Evolutionary conservation across 2,329 filamentous ascomycete species (phyloP), one percentile per base, ranked within the genome.

Genomic region (Nannizzia gypsea): DNA sequence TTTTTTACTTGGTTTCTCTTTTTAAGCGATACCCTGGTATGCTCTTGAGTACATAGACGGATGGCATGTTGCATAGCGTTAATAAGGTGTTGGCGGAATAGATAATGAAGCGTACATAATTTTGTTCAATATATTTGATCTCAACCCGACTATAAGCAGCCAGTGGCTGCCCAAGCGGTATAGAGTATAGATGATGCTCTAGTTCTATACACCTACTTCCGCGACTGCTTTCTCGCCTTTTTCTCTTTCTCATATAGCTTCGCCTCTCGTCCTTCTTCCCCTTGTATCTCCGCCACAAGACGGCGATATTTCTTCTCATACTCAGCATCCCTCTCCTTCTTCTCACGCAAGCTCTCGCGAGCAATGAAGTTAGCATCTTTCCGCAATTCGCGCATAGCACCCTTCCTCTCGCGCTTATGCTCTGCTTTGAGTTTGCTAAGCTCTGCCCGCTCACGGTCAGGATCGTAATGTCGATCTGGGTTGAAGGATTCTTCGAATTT

Each of bases 401-500:
- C 92, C 83, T 99, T 99, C 73, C 84, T 83, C 81, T 99, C 93
- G 70, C 88, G 84, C 84, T 95, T 96, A 82, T 91, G 89, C 78
- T 97, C 92, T 63, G 86, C 86, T 76, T 85, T 86, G 69, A 99
- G 81, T 74, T 91, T 93, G 70, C 85, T 85, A 63, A 88, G 76
- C 70, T 96, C 90, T 22, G 89, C 86, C 36, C 93, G 88, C 74
- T 96, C 90, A 66, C 86, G 86, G 74, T 99, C 88, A 0, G 90
- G 90, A 71, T 99, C 95, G 82, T 99, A 97, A 81, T 97, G 93
- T 77, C 90, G 92, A 77, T 88, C 84, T 2, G 93, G 93, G 73
- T 95, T 93, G 81, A 90, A 99, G 61, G 83, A 81, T 71, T 96
- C 92, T 76, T 97, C 93, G 76, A 97, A 99, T 74, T 95, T 96